Base-by-base conservation (phyloP, 169 alveolate genomes). In the Plasmodium gaboni region DNA sequence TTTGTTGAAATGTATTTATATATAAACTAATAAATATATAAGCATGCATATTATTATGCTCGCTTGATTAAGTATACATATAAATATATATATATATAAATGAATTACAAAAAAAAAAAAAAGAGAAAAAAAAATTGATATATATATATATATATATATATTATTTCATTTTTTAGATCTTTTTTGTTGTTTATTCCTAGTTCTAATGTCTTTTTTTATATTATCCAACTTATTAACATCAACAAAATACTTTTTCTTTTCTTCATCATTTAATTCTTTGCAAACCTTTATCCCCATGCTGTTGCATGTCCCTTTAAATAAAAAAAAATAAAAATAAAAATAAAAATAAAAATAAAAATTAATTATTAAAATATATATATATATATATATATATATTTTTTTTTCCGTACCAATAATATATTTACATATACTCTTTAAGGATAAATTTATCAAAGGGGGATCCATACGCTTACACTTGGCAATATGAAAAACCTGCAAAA, bases 401-500 rank as follows among this genome's bases (percentile, higher is more conserved):
- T 65, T 50, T 19, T 63, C 87, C 15, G 83, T 80, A 88, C 97
- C 93, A 63, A 92, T 92, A 22, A 92, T 80, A 22, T 90, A 89
- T 28, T 80, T 70, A 76, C 93, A 88, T 17, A 88, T 85, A 44
- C 94, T 88, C 42, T 92, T 86, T 19, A 94, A 90, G 9, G 97
- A 93, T 59, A 92, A 44, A 22, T 96, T 96, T 61, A 95, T 94
- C 60, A 94, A 73, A 0, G 96, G 96, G 55, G 96, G 96, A 74
- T 95, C 97, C 97, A 95, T 95, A 68, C 95, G 86, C 63, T 95
- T 95, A 92, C 96, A 93, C 61, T 93, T 95, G 12, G 97, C 97
- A 51, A 95, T 95, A 71, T 95, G 97, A 64, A 93, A 95, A 17
- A 95, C 95, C 97, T 95, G 93, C 61, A 51, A n/a, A 50, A 15